Base-by-base conservation (phyloP, 2,329 filamentous ascomycete species). In the Seiridium cupressi region DNA sequence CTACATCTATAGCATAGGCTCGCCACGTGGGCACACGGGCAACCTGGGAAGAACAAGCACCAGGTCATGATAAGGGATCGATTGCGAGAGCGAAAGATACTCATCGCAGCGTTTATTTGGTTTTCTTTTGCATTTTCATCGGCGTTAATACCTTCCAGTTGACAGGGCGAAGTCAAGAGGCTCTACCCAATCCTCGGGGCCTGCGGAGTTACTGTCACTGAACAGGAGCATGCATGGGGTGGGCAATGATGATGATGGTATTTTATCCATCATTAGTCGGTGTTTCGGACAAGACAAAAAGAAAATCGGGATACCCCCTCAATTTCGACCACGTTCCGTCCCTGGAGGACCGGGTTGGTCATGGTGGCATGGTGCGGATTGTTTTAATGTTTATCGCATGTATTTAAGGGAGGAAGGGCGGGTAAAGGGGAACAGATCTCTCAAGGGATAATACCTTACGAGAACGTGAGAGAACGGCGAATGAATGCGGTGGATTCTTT, bases 181-280 rank as follows among this genome's bases (percentile, higher is more conserved):
- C 42, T 44, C n/a, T 44, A 10, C 42, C n/a, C 42, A 10, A 10
- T n/a, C 42, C 80, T 68, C 18, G 18, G 18, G 18, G 18, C 18
- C 18, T 26, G 18, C 18, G 18, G 18, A 26, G 18, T 26, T 26
- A 26, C 18, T 26, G 18, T 26, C 18, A 26, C 18, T 26, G 18
- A 26, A 26, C 18, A 26, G 18, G 18, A 26, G 18, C 18, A 54
- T 11, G 34, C 49, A 36, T 36, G 31, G 49, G 35, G 47, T 32
- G 38, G 35, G 31, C 32, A 6, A 9, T 35, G 49, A 35, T n/a
- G 6, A 35, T n/a, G 49, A 8, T 53, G 13, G n/a, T 53, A 8
- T 13, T 53, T 35, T 42, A 13, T 42, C 38, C 38, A 42, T 42
- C 38, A 42, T 42, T 13, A 31, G 18, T 9, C 34, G 54, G 54